Conservation (phyloP, 345 rosid genomes). For the Rhizophora mangle region DNA sequence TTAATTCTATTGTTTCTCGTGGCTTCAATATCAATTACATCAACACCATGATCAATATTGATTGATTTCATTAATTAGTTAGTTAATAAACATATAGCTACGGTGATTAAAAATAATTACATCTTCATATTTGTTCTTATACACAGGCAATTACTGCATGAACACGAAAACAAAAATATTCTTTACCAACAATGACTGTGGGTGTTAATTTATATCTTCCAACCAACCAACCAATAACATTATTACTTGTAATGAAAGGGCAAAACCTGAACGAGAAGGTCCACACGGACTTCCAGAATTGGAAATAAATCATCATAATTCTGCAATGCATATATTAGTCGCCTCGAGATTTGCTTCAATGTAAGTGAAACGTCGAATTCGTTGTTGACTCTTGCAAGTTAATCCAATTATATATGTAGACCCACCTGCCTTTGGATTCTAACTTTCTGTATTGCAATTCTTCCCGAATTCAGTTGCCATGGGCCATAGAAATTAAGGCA, state of each 20-base stretch:
- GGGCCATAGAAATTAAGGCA: slow-evolving; percentile 73
- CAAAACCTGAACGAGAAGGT: neutral
- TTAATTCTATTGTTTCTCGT: no score
- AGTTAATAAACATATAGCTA: no score
- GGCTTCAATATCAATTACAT: no score
- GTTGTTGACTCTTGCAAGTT: slow-evolving; percentile 37
- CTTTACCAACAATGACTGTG: no score
- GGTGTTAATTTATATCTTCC: no score
- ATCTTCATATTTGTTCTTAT: no score
- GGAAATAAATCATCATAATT: slow-evolving; percentile 16
- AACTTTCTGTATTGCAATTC: slow-evolving; percentile 54
- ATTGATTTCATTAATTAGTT: no score
- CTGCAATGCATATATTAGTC: neutral
- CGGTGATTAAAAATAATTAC: no score
- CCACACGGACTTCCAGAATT: slow-evolving; percentile 10
- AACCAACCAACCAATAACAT: neutral
- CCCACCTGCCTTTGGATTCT: slow-evolving; percentile 45
- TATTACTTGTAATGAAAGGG: neutral
- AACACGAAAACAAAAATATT: no score
- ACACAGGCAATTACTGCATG: no score
- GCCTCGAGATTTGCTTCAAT: slow-evolving; percentile 1
- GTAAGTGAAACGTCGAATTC: neutral
- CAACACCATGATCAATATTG: no score
- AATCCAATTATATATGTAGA: slow-evolving; percentile 23
- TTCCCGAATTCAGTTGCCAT: slow-evolving; percentile 41